Conservation (phyloP, 805 yeast species). For the Allodekkera sacchari region DNA sequence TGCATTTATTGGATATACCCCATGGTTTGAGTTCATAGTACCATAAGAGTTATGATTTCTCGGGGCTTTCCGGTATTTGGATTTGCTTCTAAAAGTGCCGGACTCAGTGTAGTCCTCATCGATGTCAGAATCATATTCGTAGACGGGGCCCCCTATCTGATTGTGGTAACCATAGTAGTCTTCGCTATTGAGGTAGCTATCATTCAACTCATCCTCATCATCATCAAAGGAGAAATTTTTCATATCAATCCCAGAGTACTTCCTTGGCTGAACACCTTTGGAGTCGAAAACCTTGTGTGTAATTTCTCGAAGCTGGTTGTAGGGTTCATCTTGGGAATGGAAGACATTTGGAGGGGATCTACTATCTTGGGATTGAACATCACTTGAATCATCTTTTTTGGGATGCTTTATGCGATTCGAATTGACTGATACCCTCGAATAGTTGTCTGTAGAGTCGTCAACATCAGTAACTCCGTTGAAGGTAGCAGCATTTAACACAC, state of each 20-base stretch:
- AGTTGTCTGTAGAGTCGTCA: not conserved
- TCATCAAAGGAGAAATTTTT: constrained; percentile 49
- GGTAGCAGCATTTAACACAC: too few species aligned
- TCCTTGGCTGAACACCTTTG: constrained; percentile 61
- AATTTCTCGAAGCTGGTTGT: constrained; percentile 37
- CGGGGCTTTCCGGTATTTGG: not conserved
- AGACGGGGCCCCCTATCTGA: not conserved
- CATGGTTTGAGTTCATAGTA: constrained; percentile 5
- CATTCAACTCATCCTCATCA: constrained; percentile 25
- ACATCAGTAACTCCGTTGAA: too few species aligned
- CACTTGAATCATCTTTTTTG: too few species aligned
- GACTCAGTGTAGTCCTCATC: constrained; percentile 17
- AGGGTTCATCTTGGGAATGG: too few species aligned
- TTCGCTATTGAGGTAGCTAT: constrained; percentile 5
- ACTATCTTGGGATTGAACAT: constrained; percentile 2
- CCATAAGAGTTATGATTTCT: constrained; percentile 8
- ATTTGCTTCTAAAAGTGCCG: constrained; percentile 9
- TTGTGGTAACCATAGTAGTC: not conserved
- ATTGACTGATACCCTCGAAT: too few species aligned
- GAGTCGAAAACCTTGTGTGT: constrained; percentile 68
- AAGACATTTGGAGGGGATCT: too few species aligned
- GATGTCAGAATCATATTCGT: constrained; percentile 19
- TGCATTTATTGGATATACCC: constrained; percentile 1
- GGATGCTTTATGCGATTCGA: too few species aligned
- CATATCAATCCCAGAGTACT: constrained; percentile 52